Conservation (phyloP, 2,329 filamentous ascomycete species). For the Colletotrichum sansevieriae region DNA sequence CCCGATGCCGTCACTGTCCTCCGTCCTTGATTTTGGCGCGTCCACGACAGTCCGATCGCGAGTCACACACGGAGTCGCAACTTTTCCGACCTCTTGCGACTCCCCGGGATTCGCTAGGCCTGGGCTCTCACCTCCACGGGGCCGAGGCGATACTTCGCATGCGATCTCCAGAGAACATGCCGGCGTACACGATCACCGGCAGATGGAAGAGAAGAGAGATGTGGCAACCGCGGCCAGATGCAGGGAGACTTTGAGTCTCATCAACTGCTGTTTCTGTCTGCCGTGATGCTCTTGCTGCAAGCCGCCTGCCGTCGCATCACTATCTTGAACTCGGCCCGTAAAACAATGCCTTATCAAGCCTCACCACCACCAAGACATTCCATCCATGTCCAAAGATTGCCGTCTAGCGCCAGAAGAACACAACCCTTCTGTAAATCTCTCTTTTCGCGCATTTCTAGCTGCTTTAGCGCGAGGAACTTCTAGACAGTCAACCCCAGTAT, state of each 20-base stretch:
- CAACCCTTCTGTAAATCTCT: conserved; percentile 31
- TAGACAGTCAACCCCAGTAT: conserved; percentile 12
- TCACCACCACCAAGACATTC: conserved; percentile 12
- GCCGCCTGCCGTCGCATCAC: conserved; percentile 6
- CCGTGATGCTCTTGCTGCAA: neutral
- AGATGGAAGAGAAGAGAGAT: neutral
- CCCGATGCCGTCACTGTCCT: conserved; percentile 35
- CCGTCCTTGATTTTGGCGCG: conserved; percentile 27
- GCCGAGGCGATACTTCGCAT: conserved; percentile 9
- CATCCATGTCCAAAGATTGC: conserved; percentile 1
- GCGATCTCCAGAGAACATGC: conserved; percentile 5
- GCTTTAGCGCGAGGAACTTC: conserved; percentile 17
- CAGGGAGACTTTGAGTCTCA: neutral
- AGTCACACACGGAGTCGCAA: conserved; percentile 26
- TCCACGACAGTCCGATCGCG: conserved; percentile 12
- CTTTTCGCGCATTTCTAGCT: conserved; percentile 26
- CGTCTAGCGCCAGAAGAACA: conserved; percentile 20
- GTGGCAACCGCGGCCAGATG: conserved; percentile 1
- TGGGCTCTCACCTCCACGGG: conserved; percentile 26
- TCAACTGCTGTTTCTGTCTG: neutral
- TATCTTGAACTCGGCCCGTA: conserved; percentile 1
- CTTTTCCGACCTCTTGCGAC: conserved; percentile 9
- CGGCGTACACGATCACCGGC: conserved; percentile 1
- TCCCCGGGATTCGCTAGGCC: conserved; percentile 25
- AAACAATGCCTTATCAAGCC: conserved; percentile 24